Evolutionary conservation across 73 alveolate species (phyloP), one percentile per base, ranked within the genome.

Genomic region (Paramecium primaurelia): DNA sequence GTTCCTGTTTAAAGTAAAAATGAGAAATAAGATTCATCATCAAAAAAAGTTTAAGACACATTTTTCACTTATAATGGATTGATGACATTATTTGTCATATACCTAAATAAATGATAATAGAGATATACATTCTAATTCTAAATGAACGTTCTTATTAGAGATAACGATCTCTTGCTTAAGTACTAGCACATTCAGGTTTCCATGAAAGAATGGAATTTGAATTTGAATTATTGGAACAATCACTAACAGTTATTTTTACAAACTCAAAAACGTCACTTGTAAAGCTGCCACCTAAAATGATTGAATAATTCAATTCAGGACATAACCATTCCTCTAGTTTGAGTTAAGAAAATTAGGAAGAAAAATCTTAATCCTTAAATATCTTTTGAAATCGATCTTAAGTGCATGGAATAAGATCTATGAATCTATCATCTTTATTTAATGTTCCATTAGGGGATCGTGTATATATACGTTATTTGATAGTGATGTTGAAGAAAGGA

Each of bases 361-460:
- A 44, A 18, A 80, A 45, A 22, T 80, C 26, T 20, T 22, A 14
- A 25, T 49, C 28, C 8, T 80, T 64, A 45, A 80, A 80, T 0
- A 80, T 45, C 16, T 80, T 80, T 36, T 42, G 7, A 26, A 80
- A 80, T 16, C 91, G 25, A 28, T 80, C 91, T 25, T 26, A 0
- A 4, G 91, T 80, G 34, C 91, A 80, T 22, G 91, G 91, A 6
- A 80, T 47, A 0, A 80, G 58, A 80, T 80, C 58, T 11, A 80
- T 28, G 20, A 26, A 45, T 2, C 8, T 20, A 10, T 80, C 58
- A 8, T 22, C 8, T 8, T 49, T 80, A 14, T 11, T 20, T 44
- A 49, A 47, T 4, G 91, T 20, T 1, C 91, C 91, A 80, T 80
- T 26, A 3, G 49, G 10, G 18, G 22, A 45, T 22, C 73, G 36